Evolutionary conservation across 2,329 filamentous ascomycete genomes (phyloP), one percentile per base, ranked within the genome.

Genomic region (Exophiala bonariae): DNA sequence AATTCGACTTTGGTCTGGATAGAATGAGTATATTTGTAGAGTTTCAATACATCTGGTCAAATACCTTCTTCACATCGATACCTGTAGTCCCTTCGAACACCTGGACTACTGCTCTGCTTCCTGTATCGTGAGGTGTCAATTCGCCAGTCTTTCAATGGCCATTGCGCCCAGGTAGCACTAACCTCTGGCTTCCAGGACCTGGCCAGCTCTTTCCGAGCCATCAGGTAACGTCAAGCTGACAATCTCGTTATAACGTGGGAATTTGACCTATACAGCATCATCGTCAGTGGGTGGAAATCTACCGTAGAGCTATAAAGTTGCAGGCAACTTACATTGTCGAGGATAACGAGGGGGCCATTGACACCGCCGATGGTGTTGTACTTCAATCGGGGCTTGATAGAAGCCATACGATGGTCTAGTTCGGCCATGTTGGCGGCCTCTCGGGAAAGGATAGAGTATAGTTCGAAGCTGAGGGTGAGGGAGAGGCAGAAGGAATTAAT

Each of bases 281-380:
- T 1, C 11, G 51, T 66, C 23, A 63, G 61, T 28, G 41, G 44
- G 33, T 11, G 32, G 40, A 14, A 18, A 26, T 6, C 23, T 11
- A 6, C 23, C 23, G 11, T 6, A 11, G 6, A 26, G 23, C 23
- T 26, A 6, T 26, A 26, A 11, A 26, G 23, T 46, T 36, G 38
- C 13, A 35, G 58, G 36, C 33, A 52, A 74, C 84, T 60, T 71
- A 95, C 92, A 81, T 95, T 95, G 69, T 97, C 93, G 60, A 99
- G 82, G 66, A 99, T 92, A 67, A 99, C 93, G 72, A 99, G 82
- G 63, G 93, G 93, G 50, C 93, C 93, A 76, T 99, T 99, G 73
- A 99, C 86, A 77, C 92, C 92, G 66, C 90, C 89, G 67, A 99
- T 90, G 62, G 93, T 99, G 78, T 99, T 99, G 83, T 99, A 99